Conservation (phyloP, 805 yeast species). For the Candida mattraensis region DNA sequence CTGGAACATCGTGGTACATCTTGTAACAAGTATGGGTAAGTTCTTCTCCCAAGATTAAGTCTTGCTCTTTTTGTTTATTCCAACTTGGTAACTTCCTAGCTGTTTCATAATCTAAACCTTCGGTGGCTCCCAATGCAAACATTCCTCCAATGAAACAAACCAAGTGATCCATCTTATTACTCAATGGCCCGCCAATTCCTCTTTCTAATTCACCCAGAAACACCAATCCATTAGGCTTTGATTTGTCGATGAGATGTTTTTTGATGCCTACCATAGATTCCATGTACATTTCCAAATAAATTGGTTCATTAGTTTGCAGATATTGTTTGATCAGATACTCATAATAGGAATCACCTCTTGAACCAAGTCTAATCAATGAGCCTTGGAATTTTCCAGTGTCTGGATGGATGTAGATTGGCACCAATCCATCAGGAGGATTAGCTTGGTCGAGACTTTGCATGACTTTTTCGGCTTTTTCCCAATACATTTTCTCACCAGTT, state of each 20-base stretch:
- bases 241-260: slow-evolving; percentile 57
- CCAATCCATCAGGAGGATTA: slow-evolving; percentile 70
- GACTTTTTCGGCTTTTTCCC: slow-evolving; percentile 76
- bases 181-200: slow-evolving; percentile 62
- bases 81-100: slow-evolving; percentile 59
- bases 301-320: slow-evolving; percentile 68
- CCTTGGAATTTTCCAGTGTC: slow-evolving; percentile 71
- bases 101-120: slow-evolving; percentile 55
- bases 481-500: slow-evolving; percentile 76
- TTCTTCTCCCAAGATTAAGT: slow-evolving; percentile 69
- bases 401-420: slow-evolving; percentile 77
- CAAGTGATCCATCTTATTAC: slow-evolving; percentile 85
- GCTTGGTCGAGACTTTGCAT: slow-evolving; percentile 68
- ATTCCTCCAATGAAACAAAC: slow-evolving; percentile 92
- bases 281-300: slow-evolving; percentile 73
- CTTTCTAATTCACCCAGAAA: slow-evolving; percentile 75
- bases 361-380: slow-evolving; percentile 71
- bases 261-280: slow-evolving; percentile 78
- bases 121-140: slow-evolving; percentile 86
- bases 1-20: slow-evolving; percentile 70
- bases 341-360: slow-evolving; percentile 91
- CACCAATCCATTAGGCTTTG: slow-evolving; percentile 61
- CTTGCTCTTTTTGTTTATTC: slow-evolving; percentile 57
- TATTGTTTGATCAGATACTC: slow-evolving; percentile 87
- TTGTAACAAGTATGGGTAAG: slow-evolving; percentile 78